Percentiles rank a stretch among this genome's conserved stretches.
These are phyloP conservation scores for Acacia acuminata DNA, from an alignment of 306 rosid genomes.

Conservation along the genomic window DNA sequence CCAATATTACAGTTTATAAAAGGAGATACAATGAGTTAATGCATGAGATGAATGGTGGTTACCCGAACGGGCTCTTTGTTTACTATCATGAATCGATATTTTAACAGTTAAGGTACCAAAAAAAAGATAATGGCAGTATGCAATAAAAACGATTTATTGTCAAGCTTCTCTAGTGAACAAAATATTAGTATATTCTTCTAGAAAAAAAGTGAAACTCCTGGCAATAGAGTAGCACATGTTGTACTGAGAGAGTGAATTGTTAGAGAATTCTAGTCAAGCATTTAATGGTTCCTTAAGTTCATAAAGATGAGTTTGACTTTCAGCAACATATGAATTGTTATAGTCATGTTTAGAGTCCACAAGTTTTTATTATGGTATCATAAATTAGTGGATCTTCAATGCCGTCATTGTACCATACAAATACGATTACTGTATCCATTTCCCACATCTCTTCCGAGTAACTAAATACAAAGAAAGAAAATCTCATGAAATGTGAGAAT, in stretches of 20 bases:
- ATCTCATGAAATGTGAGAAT: no score
- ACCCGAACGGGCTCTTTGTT: neutral
- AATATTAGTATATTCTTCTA: neutral
- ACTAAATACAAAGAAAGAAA: constrained; percentile 6
- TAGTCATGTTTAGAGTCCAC: neutral
- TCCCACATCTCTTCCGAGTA: constrained; percentile 2
- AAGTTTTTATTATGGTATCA: neutral
- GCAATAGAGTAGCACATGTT: neutral
- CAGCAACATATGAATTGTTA: neutral
- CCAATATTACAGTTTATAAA: neutral
- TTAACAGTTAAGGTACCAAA: neutral
- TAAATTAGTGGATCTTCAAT: neutral
- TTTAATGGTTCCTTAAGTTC: neutral
- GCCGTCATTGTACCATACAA: neutral
- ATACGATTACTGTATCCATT: constrained; percentile 8
- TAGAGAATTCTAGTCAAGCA: neutral
- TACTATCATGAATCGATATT: neutral
- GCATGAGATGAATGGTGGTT: neutral
- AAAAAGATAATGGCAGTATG: neutral
- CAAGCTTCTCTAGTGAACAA: neutral
- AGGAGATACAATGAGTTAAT: neutral
- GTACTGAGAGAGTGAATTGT: constrained; percentile 2
- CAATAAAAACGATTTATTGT: neutral
- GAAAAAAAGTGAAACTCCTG: neutral
- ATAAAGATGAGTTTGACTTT: neutral